Conservation (phyloP, 2,329 filamentous ascomycete species). For the Oidium heveae region DNA sequence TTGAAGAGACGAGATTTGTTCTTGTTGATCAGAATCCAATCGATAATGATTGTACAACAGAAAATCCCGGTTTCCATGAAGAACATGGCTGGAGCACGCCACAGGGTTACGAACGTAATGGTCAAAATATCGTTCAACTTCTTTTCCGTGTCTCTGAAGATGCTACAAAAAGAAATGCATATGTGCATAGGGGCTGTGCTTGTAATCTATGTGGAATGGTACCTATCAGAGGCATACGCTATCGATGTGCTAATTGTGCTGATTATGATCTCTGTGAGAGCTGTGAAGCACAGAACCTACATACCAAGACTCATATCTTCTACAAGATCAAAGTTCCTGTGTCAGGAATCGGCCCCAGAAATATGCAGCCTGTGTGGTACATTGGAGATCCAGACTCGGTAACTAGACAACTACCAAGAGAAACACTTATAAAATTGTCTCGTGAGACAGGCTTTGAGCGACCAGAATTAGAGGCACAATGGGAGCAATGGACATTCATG, state of each 20-base stretch:
- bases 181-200: constrained; percentile 74
- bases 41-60: constrained; percentile 14
- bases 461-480: constrained; percentile 73
- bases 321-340: constrained; percentile 87
- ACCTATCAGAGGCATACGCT: constrained; percentile 77
- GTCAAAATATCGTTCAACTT: constrained; percentile 61
- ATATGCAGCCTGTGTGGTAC: constrained; percentile 67
- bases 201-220: constrained; percentile 76
- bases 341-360: constrained; percentile 56
- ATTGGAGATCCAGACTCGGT: constrained; percentile 60
- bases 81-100: constrained; percentile 8
- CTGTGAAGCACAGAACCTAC: constrained; percentile 51
- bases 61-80: constrained; percentile 9
- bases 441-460: constrained; percentile 57
- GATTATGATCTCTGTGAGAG: constrained; percentile 91
- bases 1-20: constrained; percentile 13
- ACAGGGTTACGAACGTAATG: constrained; percentile 21
- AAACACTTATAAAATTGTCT: constrained; percentile 41
- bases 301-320: constrained; percentile 82
- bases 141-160: constrained; percentile 87
- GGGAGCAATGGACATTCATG: constrained; percentile 92
- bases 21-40: constrained; percentile 8
- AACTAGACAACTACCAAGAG: constrained; percentile 37
- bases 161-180: constrained; percentile 65
- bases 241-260: constrained; percentile 83